Evolutionary conservation across 306 rosid genomes (phyloP), one percentile per base, ranked within the genome.

Genomic region (Fagus crenata): DNA sequence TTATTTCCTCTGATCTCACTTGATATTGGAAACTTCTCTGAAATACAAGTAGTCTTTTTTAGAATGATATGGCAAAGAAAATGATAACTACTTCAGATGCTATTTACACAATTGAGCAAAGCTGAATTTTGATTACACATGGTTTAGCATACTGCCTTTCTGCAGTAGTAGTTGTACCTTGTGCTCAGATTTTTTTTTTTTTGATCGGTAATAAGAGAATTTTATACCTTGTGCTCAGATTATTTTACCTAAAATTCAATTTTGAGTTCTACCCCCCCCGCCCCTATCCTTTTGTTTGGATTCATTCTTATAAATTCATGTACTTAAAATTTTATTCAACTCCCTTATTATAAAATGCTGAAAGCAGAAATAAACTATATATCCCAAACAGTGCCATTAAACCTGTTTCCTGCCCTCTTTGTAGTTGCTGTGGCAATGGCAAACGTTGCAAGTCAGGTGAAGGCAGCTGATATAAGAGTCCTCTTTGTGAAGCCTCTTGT

Each of bases 401-500:
- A 69, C 67, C 75, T 85, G 49, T 65, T 76, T 71, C 72, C 53
- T 83, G 68, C 49, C 35, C 28, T 79, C 76, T 76, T 46, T 88
- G 67, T 79, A 95, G 98, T 95, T 90, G 95, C 98, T 67, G 95
- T 95, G 73, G 93, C 84, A 53, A 13, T 92, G 93, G 98, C 98
- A 18, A 88, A 79, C 59, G 95, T 95, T 80, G 98, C 95, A 36
- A 95, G 82, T 82, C 97, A 95, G 22, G 97, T 92, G 61, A 95
- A 95, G 84, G 98, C 97, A 5, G 96, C 84, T 42, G 98, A 94
- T 86, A 92, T 92, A 80, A 89, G 67, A 83, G 97, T 95, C 58
- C 88, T 95, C 49, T 92, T 95, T 83, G 98, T 95, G 93, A 92
- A 92, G 88, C 98, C 98, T 79, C 89, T 95, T 35, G 97, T 95